A percentile compares a stretch with the other conserved stretches of the same genome.
These are phyloP conservation scores for Buxus sempervirens DNA, from an alignment of 164 flowering plant genomes.

Conservation along the genomic window DNA sequence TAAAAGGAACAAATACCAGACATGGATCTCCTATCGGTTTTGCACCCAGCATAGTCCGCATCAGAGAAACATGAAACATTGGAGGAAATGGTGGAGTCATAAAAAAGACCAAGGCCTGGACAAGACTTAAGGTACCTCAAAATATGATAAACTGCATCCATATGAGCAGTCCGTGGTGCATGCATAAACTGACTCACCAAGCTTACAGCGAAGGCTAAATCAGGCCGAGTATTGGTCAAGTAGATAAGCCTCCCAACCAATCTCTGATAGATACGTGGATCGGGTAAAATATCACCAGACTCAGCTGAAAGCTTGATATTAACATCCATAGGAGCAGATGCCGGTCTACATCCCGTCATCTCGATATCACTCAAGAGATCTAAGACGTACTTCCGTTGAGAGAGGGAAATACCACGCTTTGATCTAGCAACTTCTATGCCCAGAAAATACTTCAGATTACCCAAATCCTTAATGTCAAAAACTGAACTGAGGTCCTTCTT, in stretches of 20 bases:
- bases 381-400: constrained; percentile 11
- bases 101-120: no score
- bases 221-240: constrained; percentile 13
- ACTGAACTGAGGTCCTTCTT: background rate
- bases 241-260: constrained; percentile 17
- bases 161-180: background rate
- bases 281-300: background rate
- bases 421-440: constrained; percentile 13
- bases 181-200: constrained; percentile 16
- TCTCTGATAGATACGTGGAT: constrained; percentile 3
- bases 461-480: constrained; percentile 18
- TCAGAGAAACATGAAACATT: no score
- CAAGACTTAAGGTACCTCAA: no score
- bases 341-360: constrained; percentile 9
- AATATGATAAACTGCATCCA: no score
- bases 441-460: constrained; percentile 13
- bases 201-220: constrained; percentile 8
- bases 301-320: background rate
- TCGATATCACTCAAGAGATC: constrained; percentile 11
- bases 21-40: no score
- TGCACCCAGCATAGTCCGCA: no score
- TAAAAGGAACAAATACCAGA: no score
- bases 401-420: constrained; percentile 1
- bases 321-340: constrained; percentile 7
- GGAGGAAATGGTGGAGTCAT: no score